phyloP scores from a whole-genome alignment of 495 filamentous ascomycete genomes.

The Staphylotrichum tortipilum region DNA sequence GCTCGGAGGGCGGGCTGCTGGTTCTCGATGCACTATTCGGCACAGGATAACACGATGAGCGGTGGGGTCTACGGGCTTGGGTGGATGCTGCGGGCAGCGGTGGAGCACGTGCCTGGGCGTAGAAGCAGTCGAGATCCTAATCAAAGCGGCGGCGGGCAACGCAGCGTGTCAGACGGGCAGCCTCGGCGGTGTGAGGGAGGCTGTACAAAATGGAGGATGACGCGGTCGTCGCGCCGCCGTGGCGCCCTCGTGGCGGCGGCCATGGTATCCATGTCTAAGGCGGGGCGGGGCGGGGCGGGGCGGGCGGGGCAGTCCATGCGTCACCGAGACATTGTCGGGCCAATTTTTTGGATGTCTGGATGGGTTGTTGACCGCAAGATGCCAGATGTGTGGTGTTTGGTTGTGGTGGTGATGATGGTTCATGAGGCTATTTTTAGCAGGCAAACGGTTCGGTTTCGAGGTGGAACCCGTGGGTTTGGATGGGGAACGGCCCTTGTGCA shows the following conservation, averaged over 20 bases:
- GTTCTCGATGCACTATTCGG: constrained; percentile 55
- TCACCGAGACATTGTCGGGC: constrained; percentile 4
- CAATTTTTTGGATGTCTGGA: neutral
- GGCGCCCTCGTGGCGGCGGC: constrained; percentile 27
- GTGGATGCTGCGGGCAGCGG: too few relatives aligned
- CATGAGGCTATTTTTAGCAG: constrained; percentile 5
- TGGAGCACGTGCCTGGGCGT: constrained; percentile 58
- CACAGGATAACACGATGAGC: constrained; percentile 4
- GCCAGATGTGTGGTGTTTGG: too few relatives aligned
- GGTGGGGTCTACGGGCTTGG: too few relatives aligned
- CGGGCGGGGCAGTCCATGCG: too few relatives aligned
- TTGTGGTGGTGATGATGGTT: too few relatives aligned
- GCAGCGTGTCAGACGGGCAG: constrained; percentile 6
- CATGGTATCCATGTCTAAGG: constrained; percentile 7
- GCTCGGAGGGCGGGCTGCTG: constrained; percentile 64
- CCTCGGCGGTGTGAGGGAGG: neutral
- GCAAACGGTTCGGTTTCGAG: too few relatives aligned
- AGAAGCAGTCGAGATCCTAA: constrained; percentile 90
- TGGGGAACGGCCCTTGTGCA: too few relatives aligned
- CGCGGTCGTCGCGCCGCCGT: constrained; percentile 52
- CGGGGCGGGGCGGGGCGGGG: neutral
- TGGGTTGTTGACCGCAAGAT: too few relatives aligned
- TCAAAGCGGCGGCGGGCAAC: neutral
- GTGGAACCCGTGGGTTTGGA: too few relatives aligned
- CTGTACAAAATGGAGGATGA: constrained; percentile 75